Base-by-base conservation (phyloP, 2,329 filamentous ascomycete species). In the Bipolaris zeicola region DNA sequence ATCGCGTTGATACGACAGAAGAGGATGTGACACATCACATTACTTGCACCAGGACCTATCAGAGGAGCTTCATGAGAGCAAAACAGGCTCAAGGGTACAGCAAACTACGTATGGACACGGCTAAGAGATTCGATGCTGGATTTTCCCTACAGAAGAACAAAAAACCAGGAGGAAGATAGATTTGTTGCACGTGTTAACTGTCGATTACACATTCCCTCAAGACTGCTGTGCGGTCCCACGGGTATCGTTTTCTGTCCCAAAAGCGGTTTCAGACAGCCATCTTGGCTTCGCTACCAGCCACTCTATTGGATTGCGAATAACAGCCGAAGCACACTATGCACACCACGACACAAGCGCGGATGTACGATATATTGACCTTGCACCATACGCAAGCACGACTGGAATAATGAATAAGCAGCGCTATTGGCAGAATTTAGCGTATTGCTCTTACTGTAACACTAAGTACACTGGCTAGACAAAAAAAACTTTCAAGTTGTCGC, bases 1-100 rank as follows among this genome's bases (percentile, higher is more conserved):
- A 31, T 63, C 71, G 37, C 70, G 75, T 64, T 77, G 68, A 75
- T 31, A 26, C 41, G 46, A n/a, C 33, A 47, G 13, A 39, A 41
- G 20, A n/a, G 20, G 6, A 14, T 41, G 38, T 22, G 38, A 24
- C 11, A 24, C 20, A 24, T 28, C 13, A 31, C 7, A 14, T 31
- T 20, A 24, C 26, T 43, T 26, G 7, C 33, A 48, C 24, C 31
- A 46, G 38, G 31, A 47, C 31, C 39, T 28, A 42, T 16, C 24
- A 38, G n/a, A 43, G 22, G 26, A 33, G 26, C 39, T 16, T 38
- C 28, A 41, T 57, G 26, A 43, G 33, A 44, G 26, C 31, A 34
- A 33, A 31, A 51, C 22, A 47, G 38, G 39, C 28, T 43, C 16
- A 33, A 37, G 18, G 38, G 52, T 34, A 28, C 28, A 24, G 43